These are phyloP conservation scores for Coemansia guatemalensis DNA, from an alignment of 192 early-diverging fungal genomes.

Conservation along the genomic window DNA sequence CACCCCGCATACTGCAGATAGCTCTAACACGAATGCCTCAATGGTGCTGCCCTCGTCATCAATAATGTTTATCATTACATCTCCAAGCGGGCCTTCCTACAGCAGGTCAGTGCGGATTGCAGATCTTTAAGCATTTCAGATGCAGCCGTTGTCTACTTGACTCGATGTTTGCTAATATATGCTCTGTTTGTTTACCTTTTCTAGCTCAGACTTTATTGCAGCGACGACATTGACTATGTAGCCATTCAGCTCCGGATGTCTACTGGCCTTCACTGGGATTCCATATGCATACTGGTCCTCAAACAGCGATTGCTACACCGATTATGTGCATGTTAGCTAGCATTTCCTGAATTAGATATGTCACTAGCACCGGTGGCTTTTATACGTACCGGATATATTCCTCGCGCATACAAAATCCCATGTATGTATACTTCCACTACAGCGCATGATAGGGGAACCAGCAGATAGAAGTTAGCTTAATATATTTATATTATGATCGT, in stretches of 20 bases:
- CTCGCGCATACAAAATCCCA: slow-evolving; percentile 25
- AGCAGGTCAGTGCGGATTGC: neutral
- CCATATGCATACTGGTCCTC: slow-evolving; percentile 48
- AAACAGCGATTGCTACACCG: slow-evolving; percentile 46
- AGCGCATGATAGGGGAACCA: neutral
- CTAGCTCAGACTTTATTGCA: slow-evolving; percentile 41
- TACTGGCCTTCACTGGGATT: slow-evolving; percentile 53
- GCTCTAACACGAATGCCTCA: slow-evolving; percentile 41
- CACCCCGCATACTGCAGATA: slow-evolving; percentile 17
- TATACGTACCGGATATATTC: slow-evolving; percentile 44
- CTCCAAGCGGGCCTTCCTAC: slow-evolving; percentile 23
- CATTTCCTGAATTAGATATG: neutral
- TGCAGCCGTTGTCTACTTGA: neutral
- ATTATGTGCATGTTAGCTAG: neutral
- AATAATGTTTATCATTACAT: slow-evolving; percentile 36
- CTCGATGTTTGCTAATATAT: neutral
- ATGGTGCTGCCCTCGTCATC: slow-evolving; percentile 23
- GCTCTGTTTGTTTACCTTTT: slow-evolving; percentile 25
- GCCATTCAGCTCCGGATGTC: slow-evolving; percentile 54
- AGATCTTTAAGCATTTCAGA: neutral
- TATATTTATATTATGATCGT: neutral
- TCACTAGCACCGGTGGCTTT: neutral
- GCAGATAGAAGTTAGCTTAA: neutral
- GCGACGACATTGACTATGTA: slow-evolving; percentile 49
- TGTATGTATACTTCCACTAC: slow-evolving; percentile 52